These are phyloP conservation scores for Leucosporidium yakuticum DNA, from an alignment of 768 basidiomycete genomes.

Conservation along the genomic window DNA sequence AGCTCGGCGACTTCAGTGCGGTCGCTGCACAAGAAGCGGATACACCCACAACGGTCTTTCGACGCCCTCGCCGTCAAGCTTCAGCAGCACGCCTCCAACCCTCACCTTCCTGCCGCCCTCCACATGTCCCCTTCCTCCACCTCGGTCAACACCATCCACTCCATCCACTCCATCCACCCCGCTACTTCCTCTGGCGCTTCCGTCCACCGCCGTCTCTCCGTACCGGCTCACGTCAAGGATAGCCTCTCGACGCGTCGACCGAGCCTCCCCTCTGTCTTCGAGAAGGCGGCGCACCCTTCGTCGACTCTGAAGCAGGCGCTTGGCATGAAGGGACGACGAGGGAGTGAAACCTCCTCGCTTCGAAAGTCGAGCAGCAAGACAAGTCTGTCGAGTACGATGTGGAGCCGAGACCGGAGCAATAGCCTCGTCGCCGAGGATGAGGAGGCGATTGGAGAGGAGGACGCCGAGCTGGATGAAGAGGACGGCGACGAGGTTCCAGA, in stretches of 20 bases:
- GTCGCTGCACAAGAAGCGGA: constrained; percentile 34
- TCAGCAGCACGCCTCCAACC: constrained; percentile 40
- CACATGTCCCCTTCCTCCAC: constrained; percentile 32
- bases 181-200: constrained; percentile 42
- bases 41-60: constrained; percentile 71
- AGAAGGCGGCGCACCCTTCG: constrained; percentile 45
- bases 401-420: background rate
- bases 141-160: constrained; percentile 38
- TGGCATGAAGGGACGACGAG: constrained; percentile 23
- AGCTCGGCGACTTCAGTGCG: background rate
- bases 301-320: constrained; percentile 41
- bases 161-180: constrained; percentile 45
- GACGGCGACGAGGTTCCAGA: too few relatives aligned
- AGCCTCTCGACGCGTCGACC: constrained; percentile 39
- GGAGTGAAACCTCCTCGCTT: background rate
- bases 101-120: constrained; percentile 41
- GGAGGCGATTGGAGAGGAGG: background rate
- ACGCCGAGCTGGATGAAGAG: too few relatives aligned
- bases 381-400: constrained; percentile 11
- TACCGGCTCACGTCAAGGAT: constrained; percentile 8
- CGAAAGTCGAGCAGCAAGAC: constrained; percentile 11
- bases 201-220: constrained; percentile 9
- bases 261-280: constrained; percentile 47
- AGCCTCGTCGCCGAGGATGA: too few relatives aligned
- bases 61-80: constrained; percentile 61